Evolutionary conservation across 352 stramenopile genomes (phyloP).

Genomic region (Pythium volutum): DNA sequence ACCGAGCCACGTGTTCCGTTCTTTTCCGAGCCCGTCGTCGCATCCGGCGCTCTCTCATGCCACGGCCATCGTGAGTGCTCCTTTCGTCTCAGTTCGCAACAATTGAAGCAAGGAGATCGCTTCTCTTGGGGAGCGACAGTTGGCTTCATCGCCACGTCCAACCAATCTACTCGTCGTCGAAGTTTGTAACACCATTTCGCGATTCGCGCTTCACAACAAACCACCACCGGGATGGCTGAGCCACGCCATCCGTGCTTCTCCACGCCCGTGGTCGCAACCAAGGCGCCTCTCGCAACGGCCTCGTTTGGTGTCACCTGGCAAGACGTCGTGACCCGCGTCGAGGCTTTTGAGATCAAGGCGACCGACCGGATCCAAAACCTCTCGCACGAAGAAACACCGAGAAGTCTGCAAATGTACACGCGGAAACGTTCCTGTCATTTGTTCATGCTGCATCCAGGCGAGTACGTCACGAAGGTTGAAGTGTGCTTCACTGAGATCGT

Average conservation of each 20-base stretch:
- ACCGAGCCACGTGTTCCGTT: no score
- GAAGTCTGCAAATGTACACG: neutral
- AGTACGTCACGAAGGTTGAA: slow-evolving; percentile 11
- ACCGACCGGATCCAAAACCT: neutral
- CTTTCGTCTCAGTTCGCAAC: no score
- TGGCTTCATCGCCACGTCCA: no score
- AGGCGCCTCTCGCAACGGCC: neutral
- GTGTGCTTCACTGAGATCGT: neutral
- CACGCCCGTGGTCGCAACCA: slow-evolving; percentile 1
- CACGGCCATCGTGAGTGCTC: no score
- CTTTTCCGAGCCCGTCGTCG: no score
- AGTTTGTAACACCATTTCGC: no score
- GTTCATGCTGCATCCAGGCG: slow-evolving; percentile 3
- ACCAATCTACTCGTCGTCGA: no score
- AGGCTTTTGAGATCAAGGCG: neutral
- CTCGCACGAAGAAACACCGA: neutral
- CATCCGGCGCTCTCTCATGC: no score
- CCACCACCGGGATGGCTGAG: no score
- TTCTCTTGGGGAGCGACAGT: no score
- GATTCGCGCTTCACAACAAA: no score
- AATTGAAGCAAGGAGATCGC: no score
- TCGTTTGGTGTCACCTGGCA: slow-evolving; percentile 6
- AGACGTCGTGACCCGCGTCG: slow-evolving; percentile 8
- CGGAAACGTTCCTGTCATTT: neutral
- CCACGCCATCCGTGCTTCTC: neutral